These are phyloP conservation scores for Setaria viridis DNA, from an alignment of 202 grass and related monocot species.

Conservation along the genomic window DNA sequence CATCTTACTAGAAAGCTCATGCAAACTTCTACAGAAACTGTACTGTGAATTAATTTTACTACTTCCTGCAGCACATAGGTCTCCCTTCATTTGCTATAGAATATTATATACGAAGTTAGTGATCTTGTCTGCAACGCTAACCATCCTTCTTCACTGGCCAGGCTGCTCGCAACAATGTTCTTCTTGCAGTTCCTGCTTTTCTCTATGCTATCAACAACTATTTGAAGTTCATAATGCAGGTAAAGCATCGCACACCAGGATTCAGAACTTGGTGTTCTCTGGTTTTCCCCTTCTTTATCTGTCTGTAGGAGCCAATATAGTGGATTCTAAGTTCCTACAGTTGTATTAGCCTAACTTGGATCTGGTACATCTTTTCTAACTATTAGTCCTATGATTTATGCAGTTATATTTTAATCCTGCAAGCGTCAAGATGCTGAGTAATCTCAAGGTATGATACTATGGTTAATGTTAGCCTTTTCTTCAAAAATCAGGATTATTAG, in stretches of 20 bases:
- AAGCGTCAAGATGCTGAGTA: constrained; percentile 96
- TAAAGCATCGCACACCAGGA: constrained; percentile 39
- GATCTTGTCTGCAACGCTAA: constrained; percentile 29
- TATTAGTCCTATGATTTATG: constrained; percentile 47
- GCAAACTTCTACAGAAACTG: constrained; percentile 17
- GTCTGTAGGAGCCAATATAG: constrained; percentile 17
- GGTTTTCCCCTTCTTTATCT: neutral
- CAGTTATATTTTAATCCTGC: constrained; percentile 98
- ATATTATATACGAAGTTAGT: neutral
- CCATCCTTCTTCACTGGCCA: constrained; percentile 51
- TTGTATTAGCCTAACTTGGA: too few species aligned
- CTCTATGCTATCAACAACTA: constrained; percentile 97
- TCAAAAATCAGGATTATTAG: constrained; percentile 25
- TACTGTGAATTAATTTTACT: constrained; percentile 22
- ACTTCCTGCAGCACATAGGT: neutral
- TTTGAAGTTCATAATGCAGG: constrained; percentile 98
- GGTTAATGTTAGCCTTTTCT: constrained; percentile 9
- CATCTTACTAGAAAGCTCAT: constrained; percentile 20
- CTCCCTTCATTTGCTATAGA: constrained; percentile 30
- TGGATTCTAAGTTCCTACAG: constrained; percentile 3
- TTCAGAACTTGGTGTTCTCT: neutral
- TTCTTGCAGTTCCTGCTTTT: constrained; percentile 93
- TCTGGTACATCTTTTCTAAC: constrained; percentile 34
- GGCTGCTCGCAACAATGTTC: constrained; percentile 90
- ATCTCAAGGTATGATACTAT: constrained; percentile 73